Evolutionary conservation across 2,329 filamentous ascomycete species (phyloP), one percentile per base, ranked within the genome.

Genomic region (Cercospora beticola): DNA sequence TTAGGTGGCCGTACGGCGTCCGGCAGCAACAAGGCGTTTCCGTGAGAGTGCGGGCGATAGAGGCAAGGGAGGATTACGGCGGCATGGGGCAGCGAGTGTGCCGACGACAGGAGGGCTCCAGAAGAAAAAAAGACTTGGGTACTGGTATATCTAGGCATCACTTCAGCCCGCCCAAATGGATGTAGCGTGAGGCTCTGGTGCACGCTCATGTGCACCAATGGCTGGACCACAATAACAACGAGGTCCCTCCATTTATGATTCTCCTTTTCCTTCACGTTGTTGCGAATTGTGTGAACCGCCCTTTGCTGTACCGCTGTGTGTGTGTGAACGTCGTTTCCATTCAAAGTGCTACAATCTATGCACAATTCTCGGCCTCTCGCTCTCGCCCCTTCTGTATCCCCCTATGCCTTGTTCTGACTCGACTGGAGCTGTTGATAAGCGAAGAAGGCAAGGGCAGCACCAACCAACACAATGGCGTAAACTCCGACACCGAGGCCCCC

Each of bases 341-440:
- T 52, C 46, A 23, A 52, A 12, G 18, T 52, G 46, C 46, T 52
- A 26, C 12, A 23, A 52, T 52, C 46, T 52, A 49, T 49, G 18
- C 36, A 43, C 36, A 43, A 43, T 28, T 54, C 54, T 18, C 54
- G 23, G 23, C 4, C 26, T n/a, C 54, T 71, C 54, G 54, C 26
- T n/a, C 54, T 71, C 54, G 54, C 21, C 26, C 49, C 49, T 4
- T 28, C 21, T 54, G 49, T 26, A 12, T 31, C 33, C 49, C 56
- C 64, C 69, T 74, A 76, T 70, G 73, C 72, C 73, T 76, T 78
- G 69, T 76, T 71, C 68, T 74, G 68, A 62, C 85, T 82, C 79
- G 85, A 83, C 84, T 94, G 89, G 76, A 96, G 81, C 85, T 95
- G 97, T 82, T 94, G 90, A 86, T 94, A 97, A 76, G 87, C 92